Evolutionary conservation across 305 asterid species (phyloP), one percentile per base, ranked within the genome.

Genomic region (Rubia tinctorum): DNA sequence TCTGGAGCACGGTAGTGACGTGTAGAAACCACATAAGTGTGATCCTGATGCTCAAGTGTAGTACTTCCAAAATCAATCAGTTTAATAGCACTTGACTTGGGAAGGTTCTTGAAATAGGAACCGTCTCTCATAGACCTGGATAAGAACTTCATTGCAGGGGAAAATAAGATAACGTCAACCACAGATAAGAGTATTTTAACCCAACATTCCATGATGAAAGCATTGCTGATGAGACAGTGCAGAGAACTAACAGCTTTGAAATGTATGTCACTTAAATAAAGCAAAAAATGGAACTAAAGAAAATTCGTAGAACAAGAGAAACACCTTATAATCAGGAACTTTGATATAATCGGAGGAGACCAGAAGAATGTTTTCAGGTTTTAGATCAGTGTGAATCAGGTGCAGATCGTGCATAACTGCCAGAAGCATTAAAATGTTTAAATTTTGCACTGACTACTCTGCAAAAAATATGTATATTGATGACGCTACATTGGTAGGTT

Each of bases 1-100:
- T 92, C 97, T 13, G 98, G 98, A 62, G 98, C 98, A 78, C 97
- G 97, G 82, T 92, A 92, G 81, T 92, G 98, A 61, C 98, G 94
- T 10, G 98, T 92, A 64, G 95, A 90, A 71, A 89, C 97, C 70
- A 90, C 84, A 74, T 89, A 90, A 85, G 76, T 89, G 75, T 92
- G 98, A 81, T 89, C 91, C 86, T 88, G 96, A 77, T 88, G 88
- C 74, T 90, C 96, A 87, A 77, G 87, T 63, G 94, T 79, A n/a
- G 97, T 89, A 77, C 98, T 92, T 40, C 98, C 98, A 69, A 92
- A 92, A 81, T 92, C 98, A 79, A 92, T 92, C 75, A 90, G 93
- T 87, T 92, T 92, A 78, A 90, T 88, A 77, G 98, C 90, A 81
- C 96, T 89, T 53, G 98, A 92, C 88, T 89, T 92, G 7, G 98